Evolutionary conservation across 129 eudicot genomes (phyloP).

Genomic region (Mikania micrantha): DNA sequence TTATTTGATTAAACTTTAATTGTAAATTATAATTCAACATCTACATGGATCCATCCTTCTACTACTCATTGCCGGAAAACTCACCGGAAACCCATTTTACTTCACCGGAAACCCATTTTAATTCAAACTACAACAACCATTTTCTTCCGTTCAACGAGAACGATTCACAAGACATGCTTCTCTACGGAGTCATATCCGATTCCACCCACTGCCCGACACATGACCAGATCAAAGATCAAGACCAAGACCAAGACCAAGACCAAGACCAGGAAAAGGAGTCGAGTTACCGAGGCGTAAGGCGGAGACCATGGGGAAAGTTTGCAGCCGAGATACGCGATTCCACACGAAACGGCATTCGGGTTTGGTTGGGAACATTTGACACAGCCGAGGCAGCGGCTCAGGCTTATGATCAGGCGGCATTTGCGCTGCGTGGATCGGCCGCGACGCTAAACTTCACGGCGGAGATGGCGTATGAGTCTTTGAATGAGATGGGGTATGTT

Average conservation of each 20-base stretch:
- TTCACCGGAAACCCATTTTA: constrained; percentile 8
- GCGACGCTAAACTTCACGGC: constrained; percentile 41
- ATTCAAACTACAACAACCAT: constrained; percentile 3
- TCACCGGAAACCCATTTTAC: constrained; percentile 11
- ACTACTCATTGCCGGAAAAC: background rate
- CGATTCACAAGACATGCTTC: constrained; percentile 28
- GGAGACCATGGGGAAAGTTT: constrained; percentile 34
- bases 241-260: no score
- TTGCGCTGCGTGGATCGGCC: constrained; percentile 22
- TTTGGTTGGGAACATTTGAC: constrained; percentile 35
- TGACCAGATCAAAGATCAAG: no score
- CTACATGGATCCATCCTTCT: background rate
- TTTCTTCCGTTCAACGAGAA: constrained; percentile 28
- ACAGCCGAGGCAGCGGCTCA: constrained; percentile 31
- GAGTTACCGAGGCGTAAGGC: constrained; percentile 27
- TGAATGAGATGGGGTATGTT: constrained; percentile 26
- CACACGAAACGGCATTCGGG: constrained; percentile 28
- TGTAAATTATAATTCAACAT: background rate
- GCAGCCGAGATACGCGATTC: constrained; percentile 39
- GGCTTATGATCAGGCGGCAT: constrained; percentile 39
- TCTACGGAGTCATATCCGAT: constrained; percentile 17
- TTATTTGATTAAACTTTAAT: background rate
- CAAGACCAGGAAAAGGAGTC: constrained; percentile 8
- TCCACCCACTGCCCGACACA: no score
- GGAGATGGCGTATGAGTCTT: constrained; percentile 33